Percentiles rank a stretch among this genome's conserved stretches.
phyloP scores from a whole-genome alignment of 257 asterid species.

The Nicotiana attenuata region DNA sequence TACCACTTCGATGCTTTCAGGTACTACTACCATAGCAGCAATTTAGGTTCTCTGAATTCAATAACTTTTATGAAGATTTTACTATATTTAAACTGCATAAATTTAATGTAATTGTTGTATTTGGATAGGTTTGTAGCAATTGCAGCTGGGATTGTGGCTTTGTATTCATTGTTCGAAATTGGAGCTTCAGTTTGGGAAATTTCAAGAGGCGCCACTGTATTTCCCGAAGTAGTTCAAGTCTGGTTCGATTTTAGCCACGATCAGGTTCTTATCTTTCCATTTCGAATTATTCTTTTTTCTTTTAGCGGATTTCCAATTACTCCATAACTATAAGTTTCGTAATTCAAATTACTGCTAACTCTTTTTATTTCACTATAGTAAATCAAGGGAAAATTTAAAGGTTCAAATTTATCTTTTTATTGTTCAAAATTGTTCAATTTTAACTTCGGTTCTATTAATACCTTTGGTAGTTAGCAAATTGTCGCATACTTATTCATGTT shows the following conservation, averaged over 20 bases:
- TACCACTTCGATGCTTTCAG: constrained; percentile 33
- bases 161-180: constrained; percentile 39
- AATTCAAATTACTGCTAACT: no score
- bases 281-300: neutral
- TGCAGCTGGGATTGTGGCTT: constrained; percentile 36
- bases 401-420: no score
- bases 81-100: neutral
- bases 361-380: no score
- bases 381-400: no score
- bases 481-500: no score
- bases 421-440: no score
- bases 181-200: constrained; percentile 47
- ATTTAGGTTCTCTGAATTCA: neutral
- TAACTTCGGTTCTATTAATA: no score
- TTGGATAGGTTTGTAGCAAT: constrained; percentile 23
- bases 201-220: constrained; percentile 27
- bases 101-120: neutral
- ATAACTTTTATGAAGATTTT: no score
- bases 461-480: no score
- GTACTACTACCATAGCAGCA: neutral
- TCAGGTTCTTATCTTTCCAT: constrained; percentile 27
- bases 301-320: no score
- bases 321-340: no score
- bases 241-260: constrained; percentile 51
- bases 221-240: constrained; percentile 39